Base-by-base conservation (phyloP, 768 basidiomycete genomes). In the Trametes sanguinea region DNA sequence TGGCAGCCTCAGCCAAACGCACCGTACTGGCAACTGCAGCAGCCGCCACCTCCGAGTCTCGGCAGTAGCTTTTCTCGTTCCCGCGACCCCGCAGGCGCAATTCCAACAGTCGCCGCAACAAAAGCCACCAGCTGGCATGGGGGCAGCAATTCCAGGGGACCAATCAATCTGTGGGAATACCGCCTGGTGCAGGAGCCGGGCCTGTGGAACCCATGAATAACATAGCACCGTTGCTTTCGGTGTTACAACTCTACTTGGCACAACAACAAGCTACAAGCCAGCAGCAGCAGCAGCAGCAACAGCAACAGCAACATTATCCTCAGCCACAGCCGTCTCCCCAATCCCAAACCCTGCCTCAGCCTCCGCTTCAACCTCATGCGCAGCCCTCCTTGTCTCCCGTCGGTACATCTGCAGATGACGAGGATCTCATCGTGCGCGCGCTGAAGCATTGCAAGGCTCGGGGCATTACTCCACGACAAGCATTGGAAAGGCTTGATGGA, bases 401-500 rank as follows among this genome's bases (percentile, higher is more conserved):
- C 4, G 50, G 40, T 3, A 22, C 40, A 13, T 22, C 14, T 17
- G 3, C 27, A 17, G 59, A 43, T 10, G 45, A 60, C 16, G 45
- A 54, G 16, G 16, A 45, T 22, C 51, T 33, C 32, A 11, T 60
- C 29, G 17, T 54, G 16, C 42, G 35, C 3, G 59, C 59, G 4
- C 22, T 60, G 44, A 47, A 17, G 16, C 5, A 8, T 33, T 37
- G 44, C 52, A 47, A 47, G 37, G 27, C 44, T 27, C 13, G n/a
- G 3, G 46, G 45, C 1, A 37, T 54, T n/a, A 54, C 35, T 2
- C 6, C 29, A 37, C 35, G 53, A 2, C 52, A 48, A 22, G 53
- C 46, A n/a, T 7, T 60, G 8, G 59, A 60, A 29, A 33, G n/a
- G 14, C 52, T 54, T 3, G 45, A 59, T 11, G 50, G 50, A 16